phyloP scores from a whole-genome alignment of 306 rosid species.

The Gastrolobium bilobum region DNA sequence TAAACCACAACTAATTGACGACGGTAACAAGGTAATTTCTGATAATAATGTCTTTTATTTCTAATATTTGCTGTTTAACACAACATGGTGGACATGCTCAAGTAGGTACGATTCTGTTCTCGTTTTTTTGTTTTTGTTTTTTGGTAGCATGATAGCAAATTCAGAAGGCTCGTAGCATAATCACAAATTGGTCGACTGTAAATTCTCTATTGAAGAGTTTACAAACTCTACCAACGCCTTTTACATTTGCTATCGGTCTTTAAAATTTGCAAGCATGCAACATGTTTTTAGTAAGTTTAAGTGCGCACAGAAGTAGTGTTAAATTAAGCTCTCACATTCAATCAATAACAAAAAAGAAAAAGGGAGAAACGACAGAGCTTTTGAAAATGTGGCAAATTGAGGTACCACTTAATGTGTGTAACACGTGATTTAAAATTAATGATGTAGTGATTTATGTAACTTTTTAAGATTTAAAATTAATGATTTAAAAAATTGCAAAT shows the following conservation, averaged over 20 bases:
- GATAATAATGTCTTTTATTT: background rate
- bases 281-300: background rate
- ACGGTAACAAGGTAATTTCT: slow-evolving; percentile 55
- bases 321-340: background rate
- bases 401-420: too few relatives aligned
- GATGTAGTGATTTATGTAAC: too few relatives aligned
- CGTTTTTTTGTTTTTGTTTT: background rate
- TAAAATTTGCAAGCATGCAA: slow-evolving; percentile 16
- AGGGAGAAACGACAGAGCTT: background rate
- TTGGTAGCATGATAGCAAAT: slow-evolving; percentile 3
- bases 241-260: background rate
- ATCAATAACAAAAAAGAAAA: background rate
- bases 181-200: slow-evolving; percentile 21
- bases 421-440: too few relatives aligned
- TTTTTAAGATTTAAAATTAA: too few relatives aligned
- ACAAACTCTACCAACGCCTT: background rate
- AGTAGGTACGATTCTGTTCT: background rate
- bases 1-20: slow-evolving; percentile 61
- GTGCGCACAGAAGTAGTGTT: background rate
- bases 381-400: background rate
- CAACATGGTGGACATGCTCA: background rate
- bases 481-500: too few relatives aligned
- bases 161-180: slow-evolving; percentile 23
- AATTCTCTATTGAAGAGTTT: background rate
- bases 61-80: background rate